These are phyloP conservation scores for Curvularia sp. DNA, from an alignment of 2,329 filamentous ascomycete genomes.

Conservation along the genomic window DNA sequence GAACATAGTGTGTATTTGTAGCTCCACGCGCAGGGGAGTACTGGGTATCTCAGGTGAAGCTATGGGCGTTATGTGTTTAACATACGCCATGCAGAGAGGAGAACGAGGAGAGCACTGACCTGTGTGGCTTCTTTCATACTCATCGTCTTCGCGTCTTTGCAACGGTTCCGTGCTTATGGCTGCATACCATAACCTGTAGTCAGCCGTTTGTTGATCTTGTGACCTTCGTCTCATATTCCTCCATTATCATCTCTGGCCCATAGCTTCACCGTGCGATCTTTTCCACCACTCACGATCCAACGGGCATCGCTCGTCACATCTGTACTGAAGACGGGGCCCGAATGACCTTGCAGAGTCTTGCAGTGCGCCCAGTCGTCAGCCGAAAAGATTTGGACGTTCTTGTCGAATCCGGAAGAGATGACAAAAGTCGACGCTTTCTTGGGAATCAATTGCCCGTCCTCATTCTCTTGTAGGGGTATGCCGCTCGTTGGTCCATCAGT, in stretches of 20 bases:
- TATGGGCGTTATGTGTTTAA: conserved; percentile 23
- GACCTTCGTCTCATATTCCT: conserved; percentile 37
- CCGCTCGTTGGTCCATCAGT: conserved; percentile 74
- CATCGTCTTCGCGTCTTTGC: conserved; percentile 9
- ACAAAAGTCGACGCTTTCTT: conserved; percentile 93
- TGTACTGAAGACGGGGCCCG: conserved; percentile 87
- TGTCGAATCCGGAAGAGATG: conserved; percentile 89
- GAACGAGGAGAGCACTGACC: conserved; percentile 19
- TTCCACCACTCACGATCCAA: conserved; percentile 94
- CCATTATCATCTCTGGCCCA: conserved; percentile 77
- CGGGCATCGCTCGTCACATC: conserved; percentile 85
- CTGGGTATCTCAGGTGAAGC: conserved; percentile 29
- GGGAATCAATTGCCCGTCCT: conserved; percentile 69
- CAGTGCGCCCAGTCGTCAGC: conserved; percentile 94
- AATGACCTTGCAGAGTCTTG: conserved; percentile 87
- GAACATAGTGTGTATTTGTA: conserved; percentile 16
- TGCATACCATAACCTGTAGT: not conserved
- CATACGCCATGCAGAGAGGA: conserved; percentile 15
- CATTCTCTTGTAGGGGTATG: conserved; percentile 65
- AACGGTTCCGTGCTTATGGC: conserved; percentile 2
- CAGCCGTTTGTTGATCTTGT: conserved; percentile 2
- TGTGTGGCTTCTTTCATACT: conserved; percentile 14
- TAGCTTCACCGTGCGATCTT: conserved; percentile 93
- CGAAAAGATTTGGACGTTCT: conserved; percentile 93
- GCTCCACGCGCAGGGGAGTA: conserved; percentile 17